Evolutionary conservation across 192 early-diverging fungal genomes (phyloP).

Genomic region (Umbelopsis isabellina): DNA sequence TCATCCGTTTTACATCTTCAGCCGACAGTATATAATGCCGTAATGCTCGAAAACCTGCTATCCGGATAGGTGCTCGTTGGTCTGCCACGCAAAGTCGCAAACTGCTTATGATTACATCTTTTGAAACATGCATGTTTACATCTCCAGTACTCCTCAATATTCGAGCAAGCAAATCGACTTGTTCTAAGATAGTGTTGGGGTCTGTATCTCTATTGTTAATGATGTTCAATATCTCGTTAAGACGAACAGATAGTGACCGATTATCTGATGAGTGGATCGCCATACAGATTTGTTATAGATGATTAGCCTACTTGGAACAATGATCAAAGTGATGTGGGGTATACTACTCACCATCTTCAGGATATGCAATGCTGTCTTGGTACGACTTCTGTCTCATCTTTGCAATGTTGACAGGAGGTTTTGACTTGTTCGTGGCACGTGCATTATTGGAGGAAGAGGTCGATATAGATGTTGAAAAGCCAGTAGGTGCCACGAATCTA

Average conservation of each 20-base stretch:
- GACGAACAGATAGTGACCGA: background rate
- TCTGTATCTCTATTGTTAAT: background rate
- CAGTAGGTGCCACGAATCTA: conserved; percentile 68
- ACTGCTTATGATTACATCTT: conserved; percentile 35
- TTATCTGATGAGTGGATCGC: background rate
- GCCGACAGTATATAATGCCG: conserved; percentile 56
- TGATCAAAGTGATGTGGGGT: background rate
- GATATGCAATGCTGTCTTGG: conserved; percentile 35
- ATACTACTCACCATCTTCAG: conserved; percentile 33
- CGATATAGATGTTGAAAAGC: conserved; percentile 73
- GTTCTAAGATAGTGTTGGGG: conserved; percentile 20
- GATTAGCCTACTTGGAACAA: background rate
- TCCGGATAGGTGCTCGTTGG: conserved; percentile 59
- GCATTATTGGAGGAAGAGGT: conserved; percentile 16
- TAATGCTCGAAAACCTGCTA: conserved; percentile 64
- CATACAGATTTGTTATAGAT: background rate
- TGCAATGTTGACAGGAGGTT: conserved; percentile 6
- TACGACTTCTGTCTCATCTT: conserved; percentile 30
- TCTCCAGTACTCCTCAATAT: conserved; percentile 40
- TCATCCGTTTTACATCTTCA: conserved; percentile 47
- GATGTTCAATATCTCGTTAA: background rate
- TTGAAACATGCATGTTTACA: conserved; percentile 33
- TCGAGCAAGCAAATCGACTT: conserved; percentile 31
- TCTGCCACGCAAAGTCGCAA: conserved; percentile 52
- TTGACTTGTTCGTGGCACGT: conserved; percentile 22